phyloP scores from a whole-genome alignment of 345 rosid genomes.

The Eucalyptus polybractea region DNA sequence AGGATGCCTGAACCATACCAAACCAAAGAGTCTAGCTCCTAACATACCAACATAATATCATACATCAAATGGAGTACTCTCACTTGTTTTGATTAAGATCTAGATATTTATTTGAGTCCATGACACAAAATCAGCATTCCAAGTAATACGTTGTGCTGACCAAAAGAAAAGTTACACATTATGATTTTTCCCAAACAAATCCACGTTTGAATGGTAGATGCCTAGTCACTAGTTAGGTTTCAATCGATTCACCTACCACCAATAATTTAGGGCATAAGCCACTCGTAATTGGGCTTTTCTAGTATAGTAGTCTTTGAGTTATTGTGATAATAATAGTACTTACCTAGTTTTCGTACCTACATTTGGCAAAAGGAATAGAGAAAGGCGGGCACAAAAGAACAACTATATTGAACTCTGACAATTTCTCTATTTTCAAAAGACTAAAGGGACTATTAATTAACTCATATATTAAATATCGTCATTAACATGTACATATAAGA shows the following conservation, averaged over 20 bases:
- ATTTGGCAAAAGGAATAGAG: no score
- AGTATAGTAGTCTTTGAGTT: no score
- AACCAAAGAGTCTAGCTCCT: not conserved
- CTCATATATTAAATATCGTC: no score
- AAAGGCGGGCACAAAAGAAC: no score
- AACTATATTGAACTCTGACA: no score
- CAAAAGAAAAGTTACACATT: no score
- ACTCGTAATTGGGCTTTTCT: not conserved
- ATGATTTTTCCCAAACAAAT: not conserved
- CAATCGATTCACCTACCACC: not conserved
- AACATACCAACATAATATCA: not conserved
- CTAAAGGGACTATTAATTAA: no score
- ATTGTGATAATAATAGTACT: no score
- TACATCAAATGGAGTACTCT: not conserved
- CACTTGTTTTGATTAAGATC: not conserved
- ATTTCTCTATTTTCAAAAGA: no score
- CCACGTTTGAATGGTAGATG: not conserved
- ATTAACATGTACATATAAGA: no score
- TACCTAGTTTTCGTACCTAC: no score
- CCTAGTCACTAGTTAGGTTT: not conserved
- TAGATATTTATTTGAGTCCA: not conserved
- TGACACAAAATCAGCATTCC: not conserved
- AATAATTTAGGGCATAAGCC: not conserved
- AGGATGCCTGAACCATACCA: not conserved
- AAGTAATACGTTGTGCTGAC: no score